Evolutionary conservation across 305 asterid genomes (phyloP), one percentile per base, ranked within the genome.

Genomic region (Plantago rigida): DNA sequence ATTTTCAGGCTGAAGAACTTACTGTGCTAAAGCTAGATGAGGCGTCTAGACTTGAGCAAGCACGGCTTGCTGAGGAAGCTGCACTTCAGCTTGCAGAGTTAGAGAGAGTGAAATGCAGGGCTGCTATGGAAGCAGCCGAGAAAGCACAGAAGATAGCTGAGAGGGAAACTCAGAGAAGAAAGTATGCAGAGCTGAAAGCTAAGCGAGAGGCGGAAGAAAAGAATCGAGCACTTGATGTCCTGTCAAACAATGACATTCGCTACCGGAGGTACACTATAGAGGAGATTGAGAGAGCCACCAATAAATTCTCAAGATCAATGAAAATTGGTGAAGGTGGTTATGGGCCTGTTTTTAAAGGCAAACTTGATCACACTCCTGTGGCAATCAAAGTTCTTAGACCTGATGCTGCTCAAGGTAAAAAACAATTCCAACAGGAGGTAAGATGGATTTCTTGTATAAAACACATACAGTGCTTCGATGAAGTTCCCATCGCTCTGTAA

Each of bases 311-410:
- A 0, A 70, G 34, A 9, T 69, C 84, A n/a, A 69, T 66, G 73
- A 88, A 78, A 60, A 71, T 88, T 13, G 96, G 95, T 1, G 96
- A 88, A 81, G 96, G 96, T 47, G 95, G 94, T 56, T 88, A 88
- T 62, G 95, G 96, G n/a, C 96, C 96, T 5, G 96, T 88, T 60
- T 86, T 66, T 56, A 77, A 69, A 71, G 94, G 77, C 47, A 86
- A 71, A 57, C 91, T 89, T 17, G 96, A 86, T 71, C 89, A 86
- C 66, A 88, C 95, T 2, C 79, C 82, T 0, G 95, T 86, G 31
- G 95, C 96, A 51, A 84, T 89, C 62, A 84, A 86, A 71, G 75
- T 81, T 59, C 94, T 88, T 50, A 75, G 94, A 53, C 65, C 95
- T 9, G 94, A 89, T 67, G 95, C 88, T 19, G 76, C 81, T 28